A percentile compares a stretch with the other conserved stretches of the same genome.
These are phyloP conservation scores for Lactifluus hygrophoroides DNA, from an alignment of 768 basidiomycete genomes.

Conservation along the genomic window DNA sequence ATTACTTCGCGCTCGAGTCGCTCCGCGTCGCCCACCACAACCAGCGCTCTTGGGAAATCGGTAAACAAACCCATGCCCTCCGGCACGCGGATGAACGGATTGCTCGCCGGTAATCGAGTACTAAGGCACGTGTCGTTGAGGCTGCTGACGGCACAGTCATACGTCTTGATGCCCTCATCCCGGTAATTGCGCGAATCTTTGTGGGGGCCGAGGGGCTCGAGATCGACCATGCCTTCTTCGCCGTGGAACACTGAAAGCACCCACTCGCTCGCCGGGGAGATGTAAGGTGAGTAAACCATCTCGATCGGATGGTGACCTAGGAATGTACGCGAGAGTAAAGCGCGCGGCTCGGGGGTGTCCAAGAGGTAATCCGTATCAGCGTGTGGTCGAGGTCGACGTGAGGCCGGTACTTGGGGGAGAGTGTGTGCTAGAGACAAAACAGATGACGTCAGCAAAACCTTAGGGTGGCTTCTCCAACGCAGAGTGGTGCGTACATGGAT, in stretches of 20 bases:
- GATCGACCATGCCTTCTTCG: constrained; percentile 23
- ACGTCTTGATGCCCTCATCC: constrained; percentile 19
- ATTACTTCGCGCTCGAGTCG: constrained; percentile 41
- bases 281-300: constrained; percentile 30
- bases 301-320: constrained; percentile 34
- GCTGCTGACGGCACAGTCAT: constrained; percentile 25
- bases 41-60: constrained; percentile 36
- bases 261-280: constrained; percentile 28
- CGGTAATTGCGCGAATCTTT: constrained; percentile 19
- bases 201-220: constrained; percentile 24
- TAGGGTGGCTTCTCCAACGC: constrained; percentile 24
- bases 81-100: constrained; percentile 25
- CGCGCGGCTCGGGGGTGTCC: constrained; percentile 45
- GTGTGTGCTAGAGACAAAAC: constrained; percentile 31
- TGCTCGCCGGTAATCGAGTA: constrained; percentile 20
- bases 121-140: not conserved
- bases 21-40: constrained; percentile 45
- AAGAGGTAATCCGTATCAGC: constrained; percentile 41
- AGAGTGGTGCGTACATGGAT: constrained; percentile 25
- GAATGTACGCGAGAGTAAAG: constrained; percentile 45
- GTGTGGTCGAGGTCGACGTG: constrained; percentile 43
- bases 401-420: constrained; percentile 40
- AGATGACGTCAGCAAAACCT: not conserved
- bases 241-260: constrained; percentile 30
- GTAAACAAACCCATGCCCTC: constrained; percentile 36